Evolutionary conservation across 2,329 filamentous ascomycete species (phyloP).

Genomic region (Colletotrichum cuscutae): DNA sequence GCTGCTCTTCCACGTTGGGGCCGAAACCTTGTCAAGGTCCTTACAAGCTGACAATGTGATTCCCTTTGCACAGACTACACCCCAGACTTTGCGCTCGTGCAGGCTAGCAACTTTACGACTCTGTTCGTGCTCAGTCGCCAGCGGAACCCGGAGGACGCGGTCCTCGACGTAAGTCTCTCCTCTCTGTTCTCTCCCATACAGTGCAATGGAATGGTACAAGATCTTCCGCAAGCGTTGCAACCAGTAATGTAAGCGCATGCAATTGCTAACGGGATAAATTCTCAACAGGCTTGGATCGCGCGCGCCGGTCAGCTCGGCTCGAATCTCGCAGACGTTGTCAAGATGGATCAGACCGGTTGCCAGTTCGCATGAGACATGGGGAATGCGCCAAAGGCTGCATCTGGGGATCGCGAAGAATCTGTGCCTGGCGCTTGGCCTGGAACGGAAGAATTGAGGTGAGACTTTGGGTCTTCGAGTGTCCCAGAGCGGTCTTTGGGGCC

Average conservation of each 20-base stretch:
- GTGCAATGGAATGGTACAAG: too few species aligned
- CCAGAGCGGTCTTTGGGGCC: not conserved
- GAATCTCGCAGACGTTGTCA: slow-evolving; percentile 39
- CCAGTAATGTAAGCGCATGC: not conserved
- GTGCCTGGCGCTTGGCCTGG: slow-evolving; percentile 25
- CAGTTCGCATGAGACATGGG: slow-evolving; percentile 35
- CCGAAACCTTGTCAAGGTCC: too few species aligned
- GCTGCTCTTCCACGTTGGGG: too few species aligned
- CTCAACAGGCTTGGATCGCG: slow-evolving; percentile 40
- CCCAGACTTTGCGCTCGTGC: slow-evolving; percentile 45
- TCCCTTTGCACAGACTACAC: slow-evolving; percentile 40
- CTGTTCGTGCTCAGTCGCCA: slow-evolving; percentile 46
- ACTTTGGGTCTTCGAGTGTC: not conserved
- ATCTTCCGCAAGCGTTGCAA: not conserved
- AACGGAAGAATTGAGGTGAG: not conserved
- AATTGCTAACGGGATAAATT: not conserved
- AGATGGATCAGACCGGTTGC: slow-evolving; percentile 42
- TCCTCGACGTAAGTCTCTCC: slow-evolving; percentile 41
- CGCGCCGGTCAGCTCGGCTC: slow-evolving; percentile 41
- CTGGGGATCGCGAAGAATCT: not conserved
- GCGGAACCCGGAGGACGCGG: slow-evolving; percentile 40
- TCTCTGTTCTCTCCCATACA: not conserved
- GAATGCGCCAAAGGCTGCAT: not conserved
- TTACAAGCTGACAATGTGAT: not conserved
- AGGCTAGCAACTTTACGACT: slow-evolving; percentile 45